Conservation (phyloP, 2,329 filamentous ascomycete species). For the Pseudogymnoascus sp. region DNA sequence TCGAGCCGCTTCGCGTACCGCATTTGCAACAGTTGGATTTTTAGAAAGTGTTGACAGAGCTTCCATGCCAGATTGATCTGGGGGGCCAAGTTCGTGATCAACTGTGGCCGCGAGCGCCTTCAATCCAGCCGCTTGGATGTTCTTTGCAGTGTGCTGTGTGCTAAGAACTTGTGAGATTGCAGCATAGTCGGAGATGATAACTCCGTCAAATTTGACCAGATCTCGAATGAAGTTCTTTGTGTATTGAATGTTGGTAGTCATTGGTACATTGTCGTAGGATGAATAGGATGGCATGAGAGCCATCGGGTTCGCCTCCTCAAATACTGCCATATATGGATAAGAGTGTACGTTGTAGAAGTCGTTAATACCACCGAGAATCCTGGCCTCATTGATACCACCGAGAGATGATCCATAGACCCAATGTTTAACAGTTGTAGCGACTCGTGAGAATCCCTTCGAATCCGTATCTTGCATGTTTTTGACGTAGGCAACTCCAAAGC, state of each 20-base stretch:
- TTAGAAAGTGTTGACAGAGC: neutral
- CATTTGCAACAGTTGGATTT: neutral
- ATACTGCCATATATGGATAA: conserved; percentile 57
- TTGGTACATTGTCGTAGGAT: conserved; percentile 28
- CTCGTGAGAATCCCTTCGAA: conserved; percentile 27
- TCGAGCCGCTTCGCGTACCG: neutral
- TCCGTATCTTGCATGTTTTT: conserved; percentile 31
- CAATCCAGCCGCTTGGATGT: neutral
- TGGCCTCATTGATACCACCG: conserved; percentile 30
- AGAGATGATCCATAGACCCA: conserved; percentile 29
- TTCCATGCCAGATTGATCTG: neutral
- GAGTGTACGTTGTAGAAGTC: conserved; percentile 30
- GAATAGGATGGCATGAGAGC: conserved; percentile 55
- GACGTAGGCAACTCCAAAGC: conserved; percentile 29
- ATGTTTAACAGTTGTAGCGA: conserved; percentile 33
- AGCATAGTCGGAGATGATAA: conserved; percentile 31
- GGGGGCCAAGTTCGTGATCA: neutral
- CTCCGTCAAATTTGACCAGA: conserved; percentile 28
- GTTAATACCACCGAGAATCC: conserved; percentile 24
- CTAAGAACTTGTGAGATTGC: conserved; percentile 23
- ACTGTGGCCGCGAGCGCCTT: neutral
- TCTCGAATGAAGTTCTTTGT: conserved; percentile 23
- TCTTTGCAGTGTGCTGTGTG: conserved; percentile 17
- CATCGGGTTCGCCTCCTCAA: conserved; percentile 57
- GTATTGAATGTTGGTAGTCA: conserved; percentile 29